These are phyloP conservation scores for Saccharomyces hybrid DNA, from an alignment of 1,139 yeast genomes.

Conservation along the genomic window DNA sequence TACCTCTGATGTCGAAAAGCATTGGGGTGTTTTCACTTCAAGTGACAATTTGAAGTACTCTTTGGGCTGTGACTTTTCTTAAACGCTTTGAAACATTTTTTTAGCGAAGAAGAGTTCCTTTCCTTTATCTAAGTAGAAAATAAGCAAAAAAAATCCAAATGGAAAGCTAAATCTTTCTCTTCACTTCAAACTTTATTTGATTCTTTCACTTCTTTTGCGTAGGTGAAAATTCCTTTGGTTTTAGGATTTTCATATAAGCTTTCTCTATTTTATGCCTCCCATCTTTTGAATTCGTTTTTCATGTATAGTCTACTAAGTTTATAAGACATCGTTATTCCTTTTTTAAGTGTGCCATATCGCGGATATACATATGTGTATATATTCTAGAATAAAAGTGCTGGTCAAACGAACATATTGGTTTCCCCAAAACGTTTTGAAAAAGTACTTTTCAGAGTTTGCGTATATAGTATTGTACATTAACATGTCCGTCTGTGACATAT, in stretches of 20 bases:
- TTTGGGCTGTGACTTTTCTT: slow-evolving; percentile 46
- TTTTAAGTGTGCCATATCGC: no score
- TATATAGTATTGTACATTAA: neutral
- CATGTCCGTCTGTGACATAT: neutral
- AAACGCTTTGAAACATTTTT: neutral
- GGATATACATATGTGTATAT: neutral
- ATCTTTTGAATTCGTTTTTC: neutral
- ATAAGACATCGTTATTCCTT: no score
- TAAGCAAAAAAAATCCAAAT: slow-evolving; percentile 2
- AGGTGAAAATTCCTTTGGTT: neutral
- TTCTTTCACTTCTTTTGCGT: neutral
- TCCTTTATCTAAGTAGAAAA: neutral
- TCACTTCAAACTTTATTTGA: neutral
- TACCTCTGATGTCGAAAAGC: slow-evolving; percentile 75
- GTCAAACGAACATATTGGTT: neutral
- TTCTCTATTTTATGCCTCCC: neutral
- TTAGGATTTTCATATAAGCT: neutral
- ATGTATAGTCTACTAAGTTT: neutral
- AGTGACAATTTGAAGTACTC: slow-evolving; percentile 51
- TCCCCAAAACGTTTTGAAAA: no score
- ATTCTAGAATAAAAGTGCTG: neutral
- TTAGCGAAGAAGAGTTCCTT: neutral
- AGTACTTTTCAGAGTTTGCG: neutral
- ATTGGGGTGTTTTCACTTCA: slow-evolving; percentile 84
- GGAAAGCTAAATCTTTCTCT: neutral